Percentiles rank a stretch among this genome's conserved stretches.
Conservation (phyloP, 108 stramenopile species). For the Discostella pseudostelligera region DNA sequence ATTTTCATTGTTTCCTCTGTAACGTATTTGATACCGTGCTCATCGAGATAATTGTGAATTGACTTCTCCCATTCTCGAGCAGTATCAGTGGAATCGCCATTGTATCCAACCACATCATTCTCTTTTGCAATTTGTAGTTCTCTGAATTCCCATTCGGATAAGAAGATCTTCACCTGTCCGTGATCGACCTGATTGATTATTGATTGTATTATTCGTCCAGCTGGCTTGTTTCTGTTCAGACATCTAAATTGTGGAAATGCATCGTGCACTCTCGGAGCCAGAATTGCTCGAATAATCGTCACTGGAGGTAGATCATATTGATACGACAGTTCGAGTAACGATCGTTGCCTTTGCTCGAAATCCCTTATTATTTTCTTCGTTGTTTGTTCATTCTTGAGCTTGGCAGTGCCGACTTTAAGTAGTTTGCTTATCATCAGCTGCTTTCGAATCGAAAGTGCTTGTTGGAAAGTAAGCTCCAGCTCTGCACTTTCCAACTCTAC, state of each 20-base stretch:
- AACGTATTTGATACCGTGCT: slow-evolving; percentile 20
- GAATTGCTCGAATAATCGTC: slow-evolving; percentile 30
- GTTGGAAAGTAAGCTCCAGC: slow-evolving; percentile 20
- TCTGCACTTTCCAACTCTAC: slow-evolving; percentile 33
- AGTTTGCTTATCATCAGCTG: slow-evolving; percentile 33
- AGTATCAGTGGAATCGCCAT: neutral
- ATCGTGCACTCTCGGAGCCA: slow-evolving; percentile 15
- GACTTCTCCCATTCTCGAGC: slow-evolving; percentile 24
- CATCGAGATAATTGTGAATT: slow-evolving; percentile 14
- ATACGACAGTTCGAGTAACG: slow-evolving; percentile 18
- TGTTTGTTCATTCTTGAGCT: slow-evolving; percentile 16
- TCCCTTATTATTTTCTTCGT: slow-evolving; percentile 11
- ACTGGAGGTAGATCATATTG: slow-evolving; percentile 41
- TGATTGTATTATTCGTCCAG: slow-evolving; percentile 18
- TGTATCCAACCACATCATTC: slow-evolving; percentile 27
- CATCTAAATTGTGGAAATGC: slow-evolving; percentile 1
- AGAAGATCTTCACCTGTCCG: slow-evolving; percentile 1
- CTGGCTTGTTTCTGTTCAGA: neutral
- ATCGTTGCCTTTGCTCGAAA: slow-evolving; percentile 9
- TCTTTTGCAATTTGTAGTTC: slow-evolving; percentile 27
- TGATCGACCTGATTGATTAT: slow-evolving; percentile 21
- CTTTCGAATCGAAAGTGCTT: slow-evolving; percentile 35
- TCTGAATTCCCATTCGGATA: slow-evolving; percentile 27
- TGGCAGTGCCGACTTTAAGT: neutral
- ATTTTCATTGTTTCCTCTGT: slow-evolving; percentile 19